Base-by-base conservation (phyloP, 2,329 filamentous ascomycete genomes). In the Ilyonectria destructans region DNA sequence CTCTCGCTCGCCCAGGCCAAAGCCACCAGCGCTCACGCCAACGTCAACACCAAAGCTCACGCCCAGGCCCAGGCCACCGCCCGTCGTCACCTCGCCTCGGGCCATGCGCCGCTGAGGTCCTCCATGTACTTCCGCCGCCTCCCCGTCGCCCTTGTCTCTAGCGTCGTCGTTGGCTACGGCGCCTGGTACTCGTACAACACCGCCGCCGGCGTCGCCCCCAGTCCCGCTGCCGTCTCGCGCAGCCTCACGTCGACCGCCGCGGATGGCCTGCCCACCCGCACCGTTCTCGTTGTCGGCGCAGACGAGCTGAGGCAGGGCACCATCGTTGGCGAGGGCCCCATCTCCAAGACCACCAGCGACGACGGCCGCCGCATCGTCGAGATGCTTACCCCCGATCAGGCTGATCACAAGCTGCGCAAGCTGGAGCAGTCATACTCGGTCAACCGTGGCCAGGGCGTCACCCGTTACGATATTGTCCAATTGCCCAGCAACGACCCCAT, bases 401-500 rank as follows among this genome's bases (percentile, higher is more conserved):
- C 94, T 26, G 97, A 95, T 15, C 89, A 94, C 77, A 97, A 96
- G 84, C 84, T 99, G 76, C 89, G 96, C 74, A 91, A 92, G 79
- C 94, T 94, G 77, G 95, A 99, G 82, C 91, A 97, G 83, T 98
- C 95, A 33, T 98, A 95, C 82, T 85, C 95, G 10, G 94, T 99
- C 46, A 94, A 94, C 67, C 87, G 96, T 59, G 97, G 96, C 15
- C 89, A 94, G 79, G 96, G 96, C 43, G 96, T 99, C 45, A 91
- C 97, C 70, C 91, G 96, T 73, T 99, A 99, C 79, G 96, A 99
- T 81, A 86, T 98, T 9, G 95, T 96, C 26, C 96, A 99, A 81
- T 88, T 98, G 68, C 93, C 96, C 10, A 97, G 94, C 85, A 99
- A 99, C 80, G 94, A 97, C 75, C 96, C 96, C 0, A 99, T 99